These are phyloP conservation scores for Bolboschoenus planiculmis DNA, from an alignment of 176 grass and related monocot genomes.

Conservation along the genomic window DNA sequence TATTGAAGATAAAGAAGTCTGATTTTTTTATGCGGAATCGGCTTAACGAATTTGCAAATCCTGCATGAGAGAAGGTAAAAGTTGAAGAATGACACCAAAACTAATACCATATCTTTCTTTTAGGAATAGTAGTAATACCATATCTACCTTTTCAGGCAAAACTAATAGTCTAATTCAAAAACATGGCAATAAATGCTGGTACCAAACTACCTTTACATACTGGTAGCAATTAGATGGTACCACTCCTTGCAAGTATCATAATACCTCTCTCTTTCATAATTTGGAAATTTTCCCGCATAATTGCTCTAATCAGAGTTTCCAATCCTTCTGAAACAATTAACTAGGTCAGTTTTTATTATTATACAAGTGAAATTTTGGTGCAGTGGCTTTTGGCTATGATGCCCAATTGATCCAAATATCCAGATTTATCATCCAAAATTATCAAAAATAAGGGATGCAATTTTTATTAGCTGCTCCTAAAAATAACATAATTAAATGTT, in stretches of 20 bases:
- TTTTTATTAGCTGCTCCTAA: neutral
- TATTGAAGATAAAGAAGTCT: neutral
- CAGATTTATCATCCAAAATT: neutral
- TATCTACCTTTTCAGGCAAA: neutral
- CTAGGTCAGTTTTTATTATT: neutral
- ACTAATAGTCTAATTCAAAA: neutral
- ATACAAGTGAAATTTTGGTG: neutral
- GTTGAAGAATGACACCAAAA: neutral
- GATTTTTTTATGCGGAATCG: neutral
- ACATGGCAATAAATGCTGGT: neutral
- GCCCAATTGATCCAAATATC: neutral
- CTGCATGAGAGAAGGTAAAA: neutral
- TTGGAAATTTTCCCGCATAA: neutral
- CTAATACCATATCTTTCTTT: neutral
- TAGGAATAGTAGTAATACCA: neutral
- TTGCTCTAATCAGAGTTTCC: neutral
- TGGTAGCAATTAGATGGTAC: neutral
- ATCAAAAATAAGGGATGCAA: neutral
- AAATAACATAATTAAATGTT: neutral
- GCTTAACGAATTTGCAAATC: neutral
- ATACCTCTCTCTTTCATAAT: neutral
- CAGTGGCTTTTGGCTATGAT: neutral
- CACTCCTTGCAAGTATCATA: neutral
- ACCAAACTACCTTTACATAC: neutral
- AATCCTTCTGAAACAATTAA: neutral